Evolutionary conservation across 352 stramenopile species (phyloP).

Genomic region (Phytophthora citrophthora): DNA sequence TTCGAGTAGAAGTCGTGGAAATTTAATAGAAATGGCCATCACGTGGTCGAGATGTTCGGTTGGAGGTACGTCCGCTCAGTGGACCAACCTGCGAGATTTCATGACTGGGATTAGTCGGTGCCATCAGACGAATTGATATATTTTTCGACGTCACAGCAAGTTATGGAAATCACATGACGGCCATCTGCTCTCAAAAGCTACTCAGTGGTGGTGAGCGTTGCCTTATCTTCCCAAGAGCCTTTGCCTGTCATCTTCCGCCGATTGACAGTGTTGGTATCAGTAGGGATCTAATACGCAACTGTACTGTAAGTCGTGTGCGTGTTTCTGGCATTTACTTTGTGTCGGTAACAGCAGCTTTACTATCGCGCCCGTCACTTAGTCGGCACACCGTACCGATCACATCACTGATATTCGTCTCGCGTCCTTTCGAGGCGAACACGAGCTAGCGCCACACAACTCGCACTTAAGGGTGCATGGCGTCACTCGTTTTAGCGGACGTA

Average conservation of each 20-base stretch:
- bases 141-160: slow-evolving; percentile 25
- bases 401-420: slow-evolving; percentile 8
- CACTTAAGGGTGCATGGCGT: neutral
- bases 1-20: slow-evolving; percentile 6
- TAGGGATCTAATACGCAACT: neutral
- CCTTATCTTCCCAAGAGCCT: no score
- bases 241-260: no score
- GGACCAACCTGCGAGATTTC: slow-evolving; percentile 15
- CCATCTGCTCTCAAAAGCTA: neutral
- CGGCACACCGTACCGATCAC: slow-evolving; percentile 1
- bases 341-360: neutral
- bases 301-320: no score
- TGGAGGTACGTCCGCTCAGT: slow-evolving; percentile 12
- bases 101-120: neutral
- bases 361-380: neutral
- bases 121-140: slow-evolving; percentile 1
- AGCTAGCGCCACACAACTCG: slow-evolving; percentile 7
- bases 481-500: neutral
- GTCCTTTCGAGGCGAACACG: slow-evolving; percentile 5
- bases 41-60: slow-evolving; percentile 8
- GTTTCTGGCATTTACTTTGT: neutral
- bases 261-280: neutral
- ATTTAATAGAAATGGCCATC: slow-evolving; percentile 14
- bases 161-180: no score
- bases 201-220: no score